A percentile compares a stretch with the other conserved stretches of the same genome.
These are phyloP conservation scores for Leccinum variicolor DNA, from an alignment of 768 basidiomycete species.

Conservation along the genomic window DNA sequence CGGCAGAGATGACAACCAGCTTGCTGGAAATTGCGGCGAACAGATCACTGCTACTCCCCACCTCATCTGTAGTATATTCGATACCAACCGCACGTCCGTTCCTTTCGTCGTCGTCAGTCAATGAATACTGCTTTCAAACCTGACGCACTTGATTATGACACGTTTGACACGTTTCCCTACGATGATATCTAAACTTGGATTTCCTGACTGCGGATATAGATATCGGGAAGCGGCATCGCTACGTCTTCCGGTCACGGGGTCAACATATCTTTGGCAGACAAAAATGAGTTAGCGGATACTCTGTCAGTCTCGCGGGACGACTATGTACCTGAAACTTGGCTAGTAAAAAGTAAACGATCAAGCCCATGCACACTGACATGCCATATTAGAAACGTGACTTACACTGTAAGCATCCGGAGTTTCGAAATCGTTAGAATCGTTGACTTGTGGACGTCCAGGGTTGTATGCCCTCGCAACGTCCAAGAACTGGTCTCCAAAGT, in stretches of 20 bases:
- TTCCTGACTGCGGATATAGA: conserved; percentile 31
- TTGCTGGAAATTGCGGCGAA: conserved; percentile 24
- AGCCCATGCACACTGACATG: too few species aligned
- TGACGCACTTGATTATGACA: not conserved
- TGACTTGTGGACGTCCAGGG: too few species aligned
- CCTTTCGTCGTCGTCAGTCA: conserved; percentile 14
- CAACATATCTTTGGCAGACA: conserved; percentile 44
- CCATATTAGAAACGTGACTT: too few species aligned
- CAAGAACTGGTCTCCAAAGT: too few species aligned
- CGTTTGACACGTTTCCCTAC: conserved; percentile 20
- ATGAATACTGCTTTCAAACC: not conserved
- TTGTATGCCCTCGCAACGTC: too few species aligned
- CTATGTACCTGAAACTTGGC: too few species aligned
- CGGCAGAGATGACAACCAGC: conserved; percentile 48
- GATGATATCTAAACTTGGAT: conserved; percentile 27
- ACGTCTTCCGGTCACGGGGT: conserved; percentile 35
- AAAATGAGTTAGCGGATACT: not conserved
- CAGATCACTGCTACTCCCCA: not conserved
- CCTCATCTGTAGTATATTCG: conserved; percentile 25
- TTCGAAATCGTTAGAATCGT: too few species aligned
- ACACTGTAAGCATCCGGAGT: too few species aligned
- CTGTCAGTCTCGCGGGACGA: too few species aligned
- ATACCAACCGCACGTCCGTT: conserved; percentile 35
- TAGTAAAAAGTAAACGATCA: too few species aligned
- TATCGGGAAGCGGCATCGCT: conserved; percentile 31